These are phyloP conservation scores for Lecanicillium sp. DNA, from an alignment of 2,329 filamentous ascomycete species.

Conservation along the genomic window DNA sequence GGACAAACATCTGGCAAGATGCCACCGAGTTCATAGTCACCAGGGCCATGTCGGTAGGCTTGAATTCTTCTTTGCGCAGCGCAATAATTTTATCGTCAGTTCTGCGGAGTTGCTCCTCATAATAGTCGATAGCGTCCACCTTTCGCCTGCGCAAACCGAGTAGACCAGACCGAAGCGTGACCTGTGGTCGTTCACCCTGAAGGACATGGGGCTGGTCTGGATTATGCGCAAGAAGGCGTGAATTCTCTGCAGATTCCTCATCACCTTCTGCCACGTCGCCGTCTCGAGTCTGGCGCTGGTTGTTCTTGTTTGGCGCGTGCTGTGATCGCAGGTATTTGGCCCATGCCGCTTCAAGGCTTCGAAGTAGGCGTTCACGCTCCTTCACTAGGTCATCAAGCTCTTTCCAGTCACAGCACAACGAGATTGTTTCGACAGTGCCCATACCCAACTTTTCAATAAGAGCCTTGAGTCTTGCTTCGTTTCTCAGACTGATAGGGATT, in stretches of 20 bases:
- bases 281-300: slow-evolving; percentile 12
- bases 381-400: slow-evolving; percentile 68
- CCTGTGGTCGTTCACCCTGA: slow-evolving; percentile 52
- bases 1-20: slow-evolving; percentile 88
- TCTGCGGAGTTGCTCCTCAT: slow-evolving; percentile 72
- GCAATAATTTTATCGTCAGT: slow-evolving; percentile 66
- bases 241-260: slow-evolving; percentile 45
- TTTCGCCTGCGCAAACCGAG: slow-evolving; percentile 62
- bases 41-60: slow-evolving; percentile 77
- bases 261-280: slow-evolving; percentile 26
- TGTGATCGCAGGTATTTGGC: slow-evolving; percentile 48
- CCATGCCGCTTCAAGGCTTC: slow-evolving; percentile 76
- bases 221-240: slow-evolving; percentile 48
- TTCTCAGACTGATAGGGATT: slow-evolving; percentile 70
- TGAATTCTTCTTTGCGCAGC: slow-evolving; percentile 67
- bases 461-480: slow-evolving; percentile 74
- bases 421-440: slow-evolving; percentile 82
- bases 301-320: slow-evolving; percentile 11
- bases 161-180: slow-evolving; percentile 70
- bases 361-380: slow-evolving; percentile 54
- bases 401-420: slow-evolving; percentile 79
- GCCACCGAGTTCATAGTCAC: slow-evolving; percentile 96
- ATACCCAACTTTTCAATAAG: slow-evolving; percentile 84
- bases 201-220: slow-evolving; percentile 18
- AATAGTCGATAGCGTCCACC: slow-evolving; percentile 91